These are phyloP conservation scores for Gnomoniopsis smithogilvyi DNA, from an alignment of 2,329 filamentous ascomycete species.

Conservation along the genomic window DNA sequence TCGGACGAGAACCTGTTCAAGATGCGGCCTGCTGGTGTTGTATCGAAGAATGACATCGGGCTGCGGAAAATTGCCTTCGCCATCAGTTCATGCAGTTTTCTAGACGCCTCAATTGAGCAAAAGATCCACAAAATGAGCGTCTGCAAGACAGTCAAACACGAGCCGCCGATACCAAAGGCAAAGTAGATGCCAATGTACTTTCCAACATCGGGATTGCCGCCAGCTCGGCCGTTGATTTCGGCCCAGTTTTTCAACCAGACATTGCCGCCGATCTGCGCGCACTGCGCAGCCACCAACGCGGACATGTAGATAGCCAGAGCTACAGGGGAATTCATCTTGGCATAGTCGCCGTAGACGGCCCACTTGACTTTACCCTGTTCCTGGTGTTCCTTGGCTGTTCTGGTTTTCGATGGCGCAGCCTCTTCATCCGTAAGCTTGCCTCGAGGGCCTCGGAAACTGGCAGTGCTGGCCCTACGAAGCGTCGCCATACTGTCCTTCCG, in stretches of 20 bases:
- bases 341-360: constrained; percentile 90
- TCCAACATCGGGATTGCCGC: constrained; percentile 71
- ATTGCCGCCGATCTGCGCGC: constrained; percentile 76
- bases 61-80: constrained; percentile 95
- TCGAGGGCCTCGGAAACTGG: constrained; percentile 81
- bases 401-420: constrained; percentile 70
- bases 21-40: constrained; percentile 92
- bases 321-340: constrained; percentile 84
- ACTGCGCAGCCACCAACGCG: constrained; percentile 76
- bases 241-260: constrained; percentile 96
- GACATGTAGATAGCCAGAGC: constrained; percentile 80
- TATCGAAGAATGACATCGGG: constrained; percentile 99
- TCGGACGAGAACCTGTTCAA: constrained; percentile 93
- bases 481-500: constrained; percentile 72
- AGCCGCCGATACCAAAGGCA: constrained; percentile 84
- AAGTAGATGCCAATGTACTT: constrained; percentile 97
- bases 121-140: constrained; percentile 98
- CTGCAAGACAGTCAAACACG: constrained; percentile 81
- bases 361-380: constrained; percentile 99
- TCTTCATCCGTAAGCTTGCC: constrained; percentile 86
- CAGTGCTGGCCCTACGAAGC: constrained; percentile 84
- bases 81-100: constrained; percentile 97
- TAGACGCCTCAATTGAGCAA: constrained; percentile 97
- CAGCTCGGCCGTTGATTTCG: constrained; percentile 67
- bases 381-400: constrained; percentile 80